phyloP scores from a whole-genome alignment of 768 basidiomycete genomes.

The Termitomyces eurrhizus region DNA sequence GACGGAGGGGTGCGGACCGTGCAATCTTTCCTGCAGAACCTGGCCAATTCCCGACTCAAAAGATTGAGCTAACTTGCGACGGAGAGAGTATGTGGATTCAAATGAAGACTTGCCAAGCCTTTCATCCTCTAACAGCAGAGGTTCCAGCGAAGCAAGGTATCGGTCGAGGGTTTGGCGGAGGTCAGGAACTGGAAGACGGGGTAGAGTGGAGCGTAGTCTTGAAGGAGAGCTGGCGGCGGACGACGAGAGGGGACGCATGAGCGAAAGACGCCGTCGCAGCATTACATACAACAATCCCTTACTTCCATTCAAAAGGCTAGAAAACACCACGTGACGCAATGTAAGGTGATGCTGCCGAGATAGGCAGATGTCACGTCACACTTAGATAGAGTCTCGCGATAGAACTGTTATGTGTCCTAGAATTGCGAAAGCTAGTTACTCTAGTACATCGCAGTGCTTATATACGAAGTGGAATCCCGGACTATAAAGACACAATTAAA shows the following conservation, averaged over 20 bases:
- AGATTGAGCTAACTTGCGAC: conserved; percentile 58
- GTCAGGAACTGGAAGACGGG: conserved; percentile 80
- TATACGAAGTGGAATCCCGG: no score
- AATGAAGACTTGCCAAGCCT: conserved; percentile 50
- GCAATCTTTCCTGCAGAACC: conserved; percentile 65
- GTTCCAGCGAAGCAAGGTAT: conserved; percentile 76
- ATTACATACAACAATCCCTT: conserved; percentile 7
- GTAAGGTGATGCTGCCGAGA: no score
- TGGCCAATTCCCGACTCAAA: conserved; percentile 71
- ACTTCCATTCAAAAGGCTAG: background rate
- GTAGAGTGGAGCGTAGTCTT: conserved; percentile 25
- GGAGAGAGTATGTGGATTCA: conserved; percentile 45
- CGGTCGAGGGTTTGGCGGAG: conserved; percentile 69
- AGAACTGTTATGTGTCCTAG: no score
- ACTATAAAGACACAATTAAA: no score
- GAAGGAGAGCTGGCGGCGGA: conserved; percentile 1
- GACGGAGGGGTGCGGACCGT: conserved; percentile 43
- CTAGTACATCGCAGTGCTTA: no score
- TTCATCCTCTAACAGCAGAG: conserved; percentile 76
- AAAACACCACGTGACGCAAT: conserved; percentile 21
- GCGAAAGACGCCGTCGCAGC: conserved; percentile 16
- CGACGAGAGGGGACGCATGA: no score
- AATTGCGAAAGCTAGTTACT: no score
- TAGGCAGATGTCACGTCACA: no score
- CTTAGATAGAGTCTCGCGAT: no score